These are phyloP conservation scores for Acmispon strigosus DNA, from an alignment of 306 rosid species.

Conservation along the genomic window DNA sequence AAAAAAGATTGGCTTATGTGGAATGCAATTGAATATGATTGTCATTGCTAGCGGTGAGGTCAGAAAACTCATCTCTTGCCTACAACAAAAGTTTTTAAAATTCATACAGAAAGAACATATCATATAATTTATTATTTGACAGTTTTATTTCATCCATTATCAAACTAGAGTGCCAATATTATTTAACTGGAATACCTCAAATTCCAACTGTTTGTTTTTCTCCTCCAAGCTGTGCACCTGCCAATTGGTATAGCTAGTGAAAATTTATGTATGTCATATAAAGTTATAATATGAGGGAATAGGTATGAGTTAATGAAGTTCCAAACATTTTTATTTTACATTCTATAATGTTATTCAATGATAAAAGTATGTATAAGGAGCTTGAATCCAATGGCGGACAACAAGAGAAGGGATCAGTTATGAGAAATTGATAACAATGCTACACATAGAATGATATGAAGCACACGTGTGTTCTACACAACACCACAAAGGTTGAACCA, in stretches of 20 bases:
- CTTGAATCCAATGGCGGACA: too few relatives aligned
- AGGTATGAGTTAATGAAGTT: not conserved
- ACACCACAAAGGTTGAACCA: too few relatives aligned
- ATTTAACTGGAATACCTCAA: slow-evolving; percentile 42
- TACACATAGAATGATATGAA: too few relatives aligned
- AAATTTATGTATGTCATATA: not conserved
- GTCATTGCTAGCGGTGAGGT: not conserved
- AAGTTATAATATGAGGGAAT: not conserved
- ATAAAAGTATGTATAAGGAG: too few relatives aligned
- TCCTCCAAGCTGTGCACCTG: slow-evolving; percentile 51
- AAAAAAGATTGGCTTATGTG: slow-evolving; percentile 4
- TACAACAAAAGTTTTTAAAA: slow-evolving; percentile 24
- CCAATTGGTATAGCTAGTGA: not conserved
- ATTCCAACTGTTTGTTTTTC: slow-evolving; percentile 41
- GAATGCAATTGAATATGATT: not conserved
- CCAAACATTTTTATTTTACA: not conserved
- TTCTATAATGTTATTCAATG: too few relatives aligned
- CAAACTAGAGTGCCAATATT: not conserved
- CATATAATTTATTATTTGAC: not conserved
- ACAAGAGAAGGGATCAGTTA: too few relatives aligned
- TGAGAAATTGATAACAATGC: too few relatives aligned
- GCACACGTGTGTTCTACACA: too few relatives aligned
- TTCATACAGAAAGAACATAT: not conserved
- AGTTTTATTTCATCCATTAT: not conserved
- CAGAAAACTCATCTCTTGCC: slow-evolving; percentile 19